Conservation (phyloP, 306 rosid species). For the Vachellia pachyceras region DNA sequence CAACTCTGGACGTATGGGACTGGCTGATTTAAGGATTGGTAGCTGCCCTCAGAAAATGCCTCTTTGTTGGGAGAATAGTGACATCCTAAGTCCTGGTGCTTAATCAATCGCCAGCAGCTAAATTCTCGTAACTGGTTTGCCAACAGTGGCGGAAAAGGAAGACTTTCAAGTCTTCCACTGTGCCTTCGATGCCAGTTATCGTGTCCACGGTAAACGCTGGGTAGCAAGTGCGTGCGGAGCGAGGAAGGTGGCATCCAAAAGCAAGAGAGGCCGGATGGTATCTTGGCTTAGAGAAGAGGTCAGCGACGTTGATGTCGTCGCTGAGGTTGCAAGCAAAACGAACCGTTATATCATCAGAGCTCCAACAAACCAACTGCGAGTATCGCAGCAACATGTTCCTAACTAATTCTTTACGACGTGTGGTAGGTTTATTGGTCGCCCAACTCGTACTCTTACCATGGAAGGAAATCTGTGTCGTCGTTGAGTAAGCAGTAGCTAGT, state of each 20-base stretch:
- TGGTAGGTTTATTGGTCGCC: constrained; percentile 75
- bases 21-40: background rate
- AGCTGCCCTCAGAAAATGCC: background rate
- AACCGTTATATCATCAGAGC: constrained; percentile 85
- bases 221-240: too few relatives aligned
- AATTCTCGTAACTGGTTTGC: background rate
- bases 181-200: too few relatives aligned
- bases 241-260: too few relatives aligned
- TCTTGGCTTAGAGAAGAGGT: constrained; percentile 71
- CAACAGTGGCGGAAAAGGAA: background rate
- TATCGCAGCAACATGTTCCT: constrained; percentile 64
- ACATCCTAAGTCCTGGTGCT: background rate
- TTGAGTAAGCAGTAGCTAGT: background rate
- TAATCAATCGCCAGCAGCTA: background rate
- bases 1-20: background rate
- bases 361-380: constrained; percentile 78
- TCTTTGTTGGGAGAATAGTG: background rate
- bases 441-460: constrained; percentile 36
- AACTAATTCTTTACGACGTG: constrained; percentile 50
- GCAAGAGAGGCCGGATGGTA: constrained; percentile 52
- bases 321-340: constrained; percentile 76
- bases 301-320: constrained; percentile 65
- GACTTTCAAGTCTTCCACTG: too few relatives aligned
- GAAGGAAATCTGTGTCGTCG: constrained; percentile 52
- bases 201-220: too few relatives aligned